phyloP scores from a whole-genome alignment of 495 filamentous ascomycete species.

The Peziza echinospora region DNA sequence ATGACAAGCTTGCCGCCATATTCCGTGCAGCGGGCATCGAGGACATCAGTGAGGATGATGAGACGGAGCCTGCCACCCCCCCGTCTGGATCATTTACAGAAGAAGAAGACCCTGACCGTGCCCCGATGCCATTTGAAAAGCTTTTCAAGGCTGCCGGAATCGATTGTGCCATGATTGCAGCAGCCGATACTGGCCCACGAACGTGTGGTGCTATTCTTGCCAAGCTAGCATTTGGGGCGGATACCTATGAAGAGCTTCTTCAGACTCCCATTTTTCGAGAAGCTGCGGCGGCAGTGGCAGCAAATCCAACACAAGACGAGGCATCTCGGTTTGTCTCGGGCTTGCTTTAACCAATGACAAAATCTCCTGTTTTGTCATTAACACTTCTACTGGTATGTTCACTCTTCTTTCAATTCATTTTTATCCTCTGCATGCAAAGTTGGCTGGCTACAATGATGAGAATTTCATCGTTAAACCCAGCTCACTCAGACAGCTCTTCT shows the following conservation, averaged over 20 bases:
- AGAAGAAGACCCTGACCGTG: background rate
- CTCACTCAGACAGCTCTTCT: background rate
- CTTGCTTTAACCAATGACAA: background rate
- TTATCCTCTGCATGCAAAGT: background rate
- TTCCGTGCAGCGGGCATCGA: background rate
- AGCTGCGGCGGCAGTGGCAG: background rate
- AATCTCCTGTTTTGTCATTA: background rate
- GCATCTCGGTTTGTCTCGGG: background rate
- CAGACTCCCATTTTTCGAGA: background rate
- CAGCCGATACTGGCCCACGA: background rate
- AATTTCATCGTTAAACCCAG: background rate
- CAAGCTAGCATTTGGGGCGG: background rate
- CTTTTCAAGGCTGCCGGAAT: background rate
- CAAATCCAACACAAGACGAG: background rate
- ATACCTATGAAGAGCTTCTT: background rate
- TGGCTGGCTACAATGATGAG: background rate
- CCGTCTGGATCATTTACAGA: background rate
- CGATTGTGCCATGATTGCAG: background rate
- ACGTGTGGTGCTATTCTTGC: background rate
- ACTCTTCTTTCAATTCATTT: background rate
- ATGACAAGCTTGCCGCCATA: background rate
- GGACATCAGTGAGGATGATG: background rate
- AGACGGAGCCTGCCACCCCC: background rate
- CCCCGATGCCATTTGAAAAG: background rate
- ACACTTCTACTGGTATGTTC: background rate